Conservation (phyloP, 176 grass and related monocot genomes). For the Hordeum marinum region DNA sequence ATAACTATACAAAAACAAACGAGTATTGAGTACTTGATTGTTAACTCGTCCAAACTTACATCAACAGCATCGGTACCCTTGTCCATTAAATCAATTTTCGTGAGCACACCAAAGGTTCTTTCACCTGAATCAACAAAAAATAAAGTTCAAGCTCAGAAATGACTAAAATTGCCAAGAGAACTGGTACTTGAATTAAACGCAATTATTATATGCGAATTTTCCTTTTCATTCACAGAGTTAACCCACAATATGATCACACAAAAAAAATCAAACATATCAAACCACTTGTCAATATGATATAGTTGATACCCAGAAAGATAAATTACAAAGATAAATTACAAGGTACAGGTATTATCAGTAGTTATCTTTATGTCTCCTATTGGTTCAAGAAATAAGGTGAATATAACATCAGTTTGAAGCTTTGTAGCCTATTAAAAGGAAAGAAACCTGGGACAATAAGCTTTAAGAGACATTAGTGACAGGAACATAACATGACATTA, state of each 20-base stretch:
- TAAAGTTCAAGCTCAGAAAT: not conserved
- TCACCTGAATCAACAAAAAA: constrained; percentile 64
- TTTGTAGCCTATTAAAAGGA: not conserved
- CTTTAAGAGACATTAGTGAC: not conserved
- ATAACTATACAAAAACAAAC: not conserved
- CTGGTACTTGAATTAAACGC: not conserved
- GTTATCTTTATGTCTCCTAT: not conserved
- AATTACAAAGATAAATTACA: not conserved
- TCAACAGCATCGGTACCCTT: constrained; percentile 99
- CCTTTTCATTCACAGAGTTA: not conserved
- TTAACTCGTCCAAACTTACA: constrained; percentile 53
- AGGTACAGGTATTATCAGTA: not conserved
- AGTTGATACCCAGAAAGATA: not conserved
- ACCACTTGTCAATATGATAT: not conserved
- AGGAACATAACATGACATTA: not conserved
- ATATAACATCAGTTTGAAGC: not conserved
- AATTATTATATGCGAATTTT: not conserved
- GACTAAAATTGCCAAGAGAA: not conserved
- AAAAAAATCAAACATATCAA: not conserved
- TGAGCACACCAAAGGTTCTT: constrained; percentile 94
- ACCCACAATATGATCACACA: not conserved
- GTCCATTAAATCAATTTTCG: constrained; percentile 99
- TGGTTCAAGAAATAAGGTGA: not conserved
- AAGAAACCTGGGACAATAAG: not conserved
- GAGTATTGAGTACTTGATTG: not conserved